Evolutionary conservation across 148 eudicot genomes (phyloP), one percentile per base, ranked within the genome.

Genomic region (Rheum nobile): DNA sequence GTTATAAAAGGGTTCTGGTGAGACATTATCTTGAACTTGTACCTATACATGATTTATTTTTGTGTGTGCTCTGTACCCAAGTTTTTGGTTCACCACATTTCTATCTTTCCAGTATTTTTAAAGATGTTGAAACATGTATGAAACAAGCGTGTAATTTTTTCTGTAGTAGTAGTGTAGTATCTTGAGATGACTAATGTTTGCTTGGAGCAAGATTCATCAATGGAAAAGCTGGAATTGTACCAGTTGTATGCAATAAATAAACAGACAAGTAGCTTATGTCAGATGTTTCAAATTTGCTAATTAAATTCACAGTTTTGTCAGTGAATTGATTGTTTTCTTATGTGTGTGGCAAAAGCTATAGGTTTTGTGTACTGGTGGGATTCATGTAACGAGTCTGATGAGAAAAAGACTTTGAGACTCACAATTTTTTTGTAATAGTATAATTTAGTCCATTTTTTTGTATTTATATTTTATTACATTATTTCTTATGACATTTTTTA

Each of bases 1-100:
- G 91, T 88, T 31, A 82, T 94, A 17, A 91, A 89, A 81, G 86
- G 77, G 22, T 84, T 91, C 42, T 91, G 98, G 98, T 89, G 80
- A 86, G 84, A 17, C 63, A 31, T 32, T 29, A 17, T 61, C 72
- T 16, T 17, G 3, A 21, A 68, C 4, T 68, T 68, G 26, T 35
- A 68, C 44, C 44, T 8, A 28, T 59, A 26, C 34, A 59, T 65
- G 39, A 16, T 65, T 13, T 65, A 6, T 16, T 65, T 59, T 28
- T 59, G n/a, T 59, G 67, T 26, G 35, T 59, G 35, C 1, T 50
- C 57, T 59, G 35, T 59, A 31, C 12, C 26, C 35, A 26, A 29
- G 26, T 14, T 59, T 28, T 59, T 59, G 67, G n/a, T 59, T 59
- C 67, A 59, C 39, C 11, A 31, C 21, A 7, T 16, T 31, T 31